A percentile compares a stretch with the other conserved stretches of the same genome.
These are phyloP conservation scores for Boletus vermiculosoides DNA, from an alignment of 768 basidiomycete species.

Conservation along the genomic window DNA sequence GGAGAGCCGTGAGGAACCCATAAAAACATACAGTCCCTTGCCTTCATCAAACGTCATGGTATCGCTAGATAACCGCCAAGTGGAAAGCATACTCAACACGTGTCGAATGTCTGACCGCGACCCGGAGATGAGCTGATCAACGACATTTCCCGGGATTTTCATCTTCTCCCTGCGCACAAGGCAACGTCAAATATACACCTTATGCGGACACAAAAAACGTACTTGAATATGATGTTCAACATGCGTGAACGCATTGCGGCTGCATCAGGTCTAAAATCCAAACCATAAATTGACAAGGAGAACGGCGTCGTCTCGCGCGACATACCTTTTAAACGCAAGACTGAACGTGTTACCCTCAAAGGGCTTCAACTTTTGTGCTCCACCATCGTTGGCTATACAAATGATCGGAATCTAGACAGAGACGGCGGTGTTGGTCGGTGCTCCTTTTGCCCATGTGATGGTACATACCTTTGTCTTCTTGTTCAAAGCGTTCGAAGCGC, in stretches of 20 bases:
- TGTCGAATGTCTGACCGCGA: slow-evolving; percentile 96
- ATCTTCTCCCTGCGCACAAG: slow-evolving; percentile 71
- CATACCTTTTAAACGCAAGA: slow-evolving; percentile 76
- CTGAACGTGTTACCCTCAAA: slow-evolving; percentile 67
- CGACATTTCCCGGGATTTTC: slow-evolving; percentile 85
- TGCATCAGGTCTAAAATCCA: slow-evolving; percentile 66
- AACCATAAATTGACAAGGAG: not conserved
- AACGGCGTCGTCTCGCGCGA: not conserved
- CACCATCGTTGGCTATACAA: slow-evolving; percentile 91
- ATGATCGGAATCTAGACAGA: slow-evolving; percentile 86
- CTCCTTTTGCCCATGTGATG: too few relatives aligned
- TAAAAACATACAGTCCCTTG: slow-evolving; percentile 72
- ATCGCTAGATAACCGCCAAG: slow-evolving; percentile 83
- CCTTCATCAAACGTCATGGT: slow-evolving; percentile 90
- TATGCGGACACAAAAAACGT: slow-evolving; percentile 19
- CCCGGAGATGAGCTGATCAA: slow-evolving; percentile 88
- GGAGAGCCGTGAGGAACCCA: not conserved
- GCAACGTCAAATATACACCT: not conserved
- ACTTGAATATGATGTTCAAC: slow-evolving; percentile 88
- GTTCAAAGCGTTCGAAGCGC: slow-evolving; percentile 86
- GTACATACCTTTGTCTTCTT: slow-evolving; percentile 80
- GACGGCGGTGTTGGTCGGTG: not conserved
- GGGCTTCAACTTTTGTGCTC: slow-evolving; percentile 90
- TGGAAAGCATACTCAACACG: slow-evolving; percentile 96
- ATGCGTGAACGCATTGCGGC: slow-evolving; percentile 80